Evolutionary conservation across 176 grass and related monocot species (phyloP).

Genomic region (Tillandsia fasciculata): DNA sequence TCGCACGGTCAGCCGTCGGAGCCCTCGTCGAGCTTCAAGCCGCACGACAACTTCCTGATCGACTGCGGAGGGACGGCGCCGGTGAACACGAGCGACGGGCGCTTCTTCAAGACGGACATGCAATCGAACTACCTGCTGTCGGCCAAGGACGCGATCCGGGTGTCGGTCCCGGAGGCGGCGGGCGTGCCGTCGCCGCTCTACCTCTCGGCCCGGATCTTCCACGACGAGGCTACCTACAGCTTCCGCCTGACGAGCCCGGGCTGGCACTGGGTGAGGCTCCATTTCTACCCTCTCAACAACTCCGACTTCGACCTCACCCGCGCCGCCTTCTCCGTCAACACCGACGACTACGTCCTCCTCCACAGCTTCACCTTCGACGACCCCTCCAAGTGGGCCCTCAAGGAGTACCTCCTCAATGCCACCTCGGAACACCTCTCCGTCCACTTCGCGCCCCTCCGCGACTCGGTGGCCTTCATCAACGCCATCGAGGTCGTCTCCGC

Average conservation of each 20-base stretch:
- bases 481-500: conserved; percentile 86
- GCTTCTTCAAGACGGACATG: conserved; percentile 58
- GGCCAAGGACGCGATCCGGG: conserved; percentile 45
- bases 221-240: conserved; percentile 56
- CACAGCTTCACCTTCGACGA: conserved; percentile 61
- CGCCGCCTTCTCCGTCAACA: conserved; percentile 50
- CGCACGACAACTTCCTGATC: conserved; percentile 67
- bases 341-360: conserved; percentile 60
- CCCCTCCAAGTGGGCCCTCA: conserved; percentile 32
- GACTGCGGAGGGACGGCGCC: conserved; percentile 47
- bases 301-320: conserved; percentile 41
- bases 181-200: conserved; percentile 40
- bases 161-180: conserved; percentile 29
- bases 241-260: conserved; percentile 52
- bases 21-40: conserved; percentile 33
- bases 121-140: conserved; percentile 50
- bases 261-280: conserved; percentile 75
- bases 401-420: conserved; percentile 72
- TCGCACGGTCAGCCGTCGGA: background rate
- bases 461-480: conserved; percentile 76
- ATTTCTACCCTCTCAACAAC: conserved; percentile 64
- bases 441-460: conserved; percentile 41
- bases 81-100: conserved; percentile 27
- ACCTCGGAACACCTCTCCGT: conserved; percentile 47
- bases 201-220: conserved; percentile 58